Conservation (phyloP, 306 rosid species). For the Fragaria ananassa region DNA sequence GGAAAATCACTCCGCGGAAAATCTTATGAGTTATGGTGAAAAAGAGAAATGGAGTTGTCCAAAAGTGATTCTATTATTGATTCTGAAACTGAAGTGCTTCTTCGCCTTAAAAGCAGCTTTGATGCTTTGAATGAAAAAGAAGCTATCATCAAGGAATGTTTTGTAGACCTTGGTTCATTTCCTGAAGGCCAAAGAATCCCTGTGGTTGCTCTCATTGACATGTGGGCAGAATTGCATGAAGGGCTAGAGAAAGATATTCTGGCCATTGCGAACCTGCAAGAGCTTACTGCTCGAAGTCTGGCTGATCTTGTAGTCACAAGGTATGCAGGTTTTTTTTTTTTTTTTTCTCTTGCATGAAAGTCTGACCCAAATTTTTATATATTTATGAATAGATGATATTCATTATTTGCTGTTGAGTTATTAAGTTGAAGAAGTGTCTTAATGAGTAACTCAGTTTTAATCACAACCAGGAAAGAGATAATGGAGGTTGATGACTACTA, state of each 20-base stretch:
- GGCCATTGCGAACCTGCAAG: slow-evolving; percentile 37
- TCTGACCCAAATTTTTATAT: slow-evolving; percentile 27
- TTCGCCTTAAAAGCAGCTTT: slow-evolving; percentile 41
- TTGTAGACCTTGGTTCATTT: slow-evolving; percentile 51
- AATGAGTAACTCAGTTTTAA: not conserved
- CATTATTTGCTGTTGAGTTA: no score
- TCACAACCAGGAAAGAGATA: slow-evolving; percentile 37
- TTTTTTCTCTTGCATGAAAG: not conserved
- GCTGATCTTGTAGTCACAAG: slow-evolving; percentile 44
- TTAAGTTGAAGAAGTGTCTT: not conserved
- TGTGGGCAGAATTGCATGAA: slow-evolving; percentile 40
- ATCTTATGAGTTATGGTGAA: slow-evolving; percentile 26
- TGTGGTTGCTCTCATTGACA: slow-evolving; percentile 48
- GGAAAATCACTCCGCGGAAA: slow-evolving; percentile 42
- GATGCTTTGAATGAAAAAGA: slow-evolving; percentile 31
- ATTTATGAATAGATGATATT: slow-evolving; percentile 34
- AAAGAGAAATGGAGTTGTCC: slow-evolving; percentile 22
- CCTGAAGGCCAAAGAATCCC: slow-evolving; percentile 58
- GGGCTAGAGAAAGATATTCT: slow-evolving; percentile 6
- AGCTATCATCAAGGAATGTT: slow-evolving; percentile 35
- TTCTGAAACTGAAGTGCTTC: slow-evolving; percentile 24
- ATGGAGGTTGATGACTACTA: slow-evolving; percentile 33
- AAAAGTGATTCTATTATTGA: slow-evolving; percentile 29
- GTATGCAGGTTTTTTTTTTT: slow-evolving; percentile 45
- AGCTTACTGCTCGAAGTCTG: slow-evolving; percentile 30